Evolutionary conservation across 2,329 filamentous ascomycete species (phyloP).

Genomic region (Chrysoporthe cubensis): DNA sequence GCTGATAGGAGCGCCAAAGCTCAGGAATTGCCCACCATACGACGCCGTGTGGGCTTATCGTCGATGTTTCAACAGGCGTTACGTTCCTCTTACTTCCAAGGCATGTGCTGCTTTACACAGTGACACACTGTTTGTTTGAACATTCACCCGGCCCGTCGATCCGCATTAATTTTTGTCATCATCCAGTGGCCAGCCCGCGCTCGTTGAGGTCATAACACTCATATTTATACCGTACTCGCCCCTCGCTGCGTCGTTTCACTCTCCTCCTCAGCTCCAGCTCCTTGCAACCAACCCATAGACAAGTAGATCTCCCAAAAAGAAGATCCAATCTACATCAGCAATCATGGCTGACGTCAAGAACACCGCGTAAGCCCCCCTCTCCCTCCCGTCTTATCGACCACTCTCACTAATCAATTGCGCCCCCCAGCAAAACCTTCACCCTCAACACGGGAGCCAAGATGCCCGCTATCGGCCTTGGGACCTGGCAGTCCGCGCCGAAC

Average conservation of each 20-base stretch:
- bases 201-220: background rate
- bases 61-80: too few species aligned
- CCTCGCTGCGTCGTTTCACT: background rate
- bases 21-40: too few species aligned
- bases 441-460: constrained; percentile 81
- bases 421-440: constrained; percentile 59
- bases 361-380: constrained; percentile 30
- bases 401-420: background rate
- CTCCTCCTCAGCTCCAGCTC: background rate
- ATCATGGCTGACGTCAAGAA: constrained; percentile 39
- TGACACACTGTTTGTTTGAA: background rate
- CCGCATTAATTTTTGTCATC: background rate
- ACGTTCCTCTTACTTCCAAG: too few species aligned
- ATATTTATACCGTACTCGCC: background rate
- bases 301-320: background rate
- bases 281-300: background rate
- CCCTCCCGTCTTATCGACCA: background rate
- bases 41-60: too few species aligned
- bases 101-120: too few species aligned
- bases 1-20: constrained; percentile 8
- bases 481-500: constrained; percentile 75
- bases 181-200: background rate
- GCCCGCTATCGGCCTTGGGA: constrained; percentile 75
- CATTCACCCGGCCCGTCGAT: background rate
- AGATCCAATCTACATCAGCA: constrained; percentile 16